A percentile compares a stretch with the other conserved stretches of the same genome.
Evolutionary conservation across 495 filamentous ascomycete genomes (phyloP).

Genomic region (Saxophila tyrrhenica): DNA sequence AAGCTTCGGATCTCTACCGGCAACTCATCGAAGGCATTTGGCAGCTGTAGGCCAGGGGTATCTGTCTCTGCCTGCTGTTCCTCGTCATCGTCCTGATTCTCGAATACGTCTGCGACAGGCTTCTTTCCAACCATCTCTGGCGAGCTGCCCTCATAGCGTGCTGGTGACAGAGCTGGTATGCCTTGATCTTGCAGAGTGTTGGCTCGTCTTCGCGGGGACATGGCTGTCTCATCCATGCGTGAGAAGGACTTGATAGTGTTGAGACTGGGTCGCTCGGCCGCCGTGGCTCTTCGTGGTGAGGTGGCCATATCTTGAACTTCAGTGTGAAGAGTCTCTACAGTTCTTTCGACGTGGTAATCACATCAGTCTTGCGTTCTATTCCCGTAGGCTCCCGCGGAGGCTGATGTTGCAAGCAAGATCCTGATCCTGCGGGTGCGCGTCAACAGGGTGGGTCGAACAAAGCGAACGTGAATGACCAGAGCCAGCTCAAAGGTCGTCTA

Average conservation of each 20-base stretch:
- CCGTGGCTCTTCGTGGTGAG: constrained; percentile 2
- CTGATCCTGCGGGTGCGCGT: not conserved
- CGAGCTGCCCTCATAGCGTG: constrained; percentile 20
- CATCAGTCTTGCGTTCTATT: too few species aligned
- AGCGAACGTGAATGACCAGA: not conserved
- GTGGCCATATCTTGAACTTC: not conserved
- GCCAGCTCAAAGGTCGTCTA: constrained; percentile 1
- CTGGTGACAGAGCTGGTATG: constrained; percentile 33
- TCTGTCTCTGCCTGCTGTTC: constrained; percentile 38
- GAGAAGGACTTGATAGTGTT: constrained; percentile 43
- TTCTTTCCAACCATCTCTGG: constrained; percentile 19
- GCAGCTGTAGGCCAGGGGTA: constrained; percentile 32
- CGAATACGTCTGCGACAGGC: constrained; percentile 32
- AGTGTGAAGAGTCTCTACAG: not conserved
- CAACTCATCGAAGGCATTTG: constrained; percentile 68
- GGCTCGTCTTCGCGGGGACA: constrained; percentile 42
- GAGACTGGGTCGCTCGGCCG: constrained; percentile 24
- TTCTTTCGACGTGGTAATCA: not conserved
- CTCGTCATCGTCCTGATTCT: constrained; percentile 33
- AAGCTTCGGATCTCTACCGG: constrained; percentile 86
- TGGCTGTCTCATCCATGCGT: constrained; percentile 39
- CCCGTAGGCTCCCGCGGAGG: not conserved
- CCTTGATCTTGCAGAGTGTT: constrained; percentile 50
- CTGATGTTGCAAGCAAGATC: not conserved
- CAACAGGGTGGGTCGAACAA: not conserved